Percentiles rank a stretch among this genome's conserved stretches.
Evolutionary conservation across 2,329 filamentous ascomycete species (phyloP).

Genomic region (Keithomyces neogunnii): DNA sequence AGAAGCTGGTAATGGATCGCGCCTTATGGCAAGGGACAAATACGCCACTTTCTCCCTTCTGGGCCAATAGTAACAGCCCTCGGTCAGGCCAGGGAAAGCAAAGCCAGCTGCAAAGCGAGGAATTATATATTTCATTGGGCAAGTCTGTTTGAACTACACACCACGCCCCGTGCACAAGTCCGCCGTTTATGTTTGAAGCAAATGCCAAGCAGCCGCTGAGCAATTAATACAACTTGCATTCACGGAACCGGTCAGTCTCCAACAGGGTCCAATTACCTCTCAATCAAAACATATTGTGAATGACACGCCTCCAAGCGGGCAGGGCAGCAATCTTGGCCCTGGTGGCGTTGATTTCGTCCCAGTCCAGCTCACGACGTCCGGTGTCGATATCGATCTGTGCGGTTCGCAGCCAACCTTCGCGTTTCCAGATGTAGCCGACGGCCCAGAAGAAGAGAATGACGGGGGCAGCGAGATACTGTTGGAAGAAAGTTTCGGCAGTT

Average conservation of each 20-base stretch:
- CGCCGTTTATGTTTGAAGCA: background rate
- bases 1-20: too few relatives aligned
- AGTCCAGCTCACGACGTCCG: slow-evolving; percentile 55
- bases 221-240: background rate
- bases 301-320: slow-evolving; percentile 36
- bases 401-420: slow-evolving; percentile 48
- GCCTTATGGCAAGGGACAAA: too few relatives aligned
- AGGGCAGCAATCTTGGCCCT: slow-evolving; percentile 36
- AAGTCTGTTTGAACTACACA: background rate
- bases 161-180: background rate
- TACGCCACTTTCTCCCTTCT: too few relatives aligned
- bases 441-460: slow-evolving; percentile 49
- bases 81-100: too few relatives aligned
- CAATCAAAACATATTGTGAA: slow-evolving; percentile 24
- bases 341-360: slow-evolving; percentile 50
- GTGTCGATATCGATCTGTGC: slow-evolving; percentile 59
- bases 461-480: slow-evolving; percentile 43
- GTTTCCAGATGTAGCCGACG: slow-evolving; percentile 57
- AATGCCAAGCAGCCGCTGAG: background rate
- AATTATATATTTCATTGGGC: background rate
- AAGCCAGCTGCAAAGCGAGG: too few relatives aligned
- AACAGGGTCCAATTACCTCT: background rate
- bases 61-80: too few relatives aligned
- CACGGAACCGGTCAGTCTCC: background rate
- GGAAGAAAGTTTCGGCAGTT: slow-evolving; percentile 45